Base-by-base conservation (phyloP, 495 filamentous ascomycete species). In the Penicillium nucicola region DNA sequence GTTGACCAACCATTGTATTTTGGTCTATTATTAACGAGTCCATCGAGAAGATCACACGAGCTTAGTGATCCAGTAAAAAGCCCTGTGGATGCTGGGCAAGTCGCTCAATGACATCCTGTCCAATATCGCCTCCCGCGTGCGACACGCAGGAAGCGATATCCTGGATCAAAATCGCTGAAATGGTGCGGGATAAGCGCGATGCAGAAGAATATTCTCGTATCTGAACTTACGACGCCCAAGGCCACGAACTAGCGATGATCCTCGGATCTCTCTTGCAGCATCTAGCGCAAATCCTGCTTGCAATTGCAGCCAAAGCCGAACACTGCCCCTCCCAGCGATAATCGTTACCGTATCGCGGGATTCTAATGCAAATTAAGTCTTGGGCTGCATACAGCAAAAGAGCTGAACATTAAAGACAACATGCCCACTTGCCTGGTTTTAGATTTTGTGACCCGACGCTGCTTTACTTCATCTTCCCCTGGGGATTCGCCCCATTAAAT, bases 261-360 rank as follows among this genome's bases (percentile, higher is more conserved):
- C 11, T 23, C 30, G 28, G 25, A 40, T 40, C 45, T 41, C 45
- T 36, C 45, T 48, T 48, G 33, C 45, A 48, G 36, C 8, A 5
- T 33, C 15, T 41, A 38, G 44, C 15, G 35, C 25, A 22, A 48
- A 30, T 39, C 35, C 25, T 1, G 25, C 22, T 48, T 48, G 35
- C 15, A 39, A 48, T 31, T 31, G 25, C 33, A 48, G 35, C 35
- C 19, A 39, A 1, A 48, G 18, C 20, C 7, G 35, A 32, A 22
- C 35, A 48, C 20, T 31, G 28, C 36, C 36, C 28, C 45, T 31
- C 45, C 30, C 28, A n/a, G 23, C 28, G 28, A 48, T 38, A 34
- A 41, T 33, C 18, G n/a, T 33, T 34, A 6, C 46, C 18, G 3
- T 8, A 48, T 48, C 9, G 23, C 28, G 18, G 11, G 11, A 17